Conservation (phyloP, 208 protist species). For the Herpetomonas samuelpessoai region DNA sequence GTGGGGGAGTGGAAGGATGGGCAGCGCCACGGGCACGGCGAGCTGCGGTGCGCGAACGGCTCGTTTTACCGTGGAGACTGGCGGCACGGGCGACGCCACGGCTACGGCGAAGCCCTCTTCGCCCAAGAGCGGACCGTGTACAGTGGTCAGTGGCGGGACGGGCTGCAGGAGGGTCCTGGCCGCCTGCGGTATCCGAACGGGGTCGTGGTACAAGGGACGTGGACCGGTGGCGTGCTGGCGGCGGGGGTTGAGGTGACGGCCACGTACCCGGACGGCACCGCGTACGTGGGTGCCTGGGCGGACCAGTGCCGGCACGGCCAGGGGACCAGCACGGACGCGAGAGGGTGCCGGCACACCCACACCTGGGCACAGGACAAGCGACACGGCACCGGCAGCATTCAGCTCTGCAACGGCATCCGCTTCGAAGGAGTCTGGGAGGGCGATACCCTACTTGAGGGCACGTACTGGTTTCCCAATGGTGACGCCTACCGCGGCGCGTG, state of each 20-base stretch:
- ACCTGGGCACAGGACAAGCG: constrained; percentile 57
- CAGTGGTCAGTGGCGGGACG: constrained; percentile 47
- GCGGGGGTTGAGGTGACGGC: constrained; percentile 52
- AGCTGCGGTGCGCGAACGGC: constrained; percentile 51
- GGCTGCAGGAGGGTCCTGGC: constrained; percentile 39
- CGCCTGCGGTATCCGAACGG: constrained; percentile 44
- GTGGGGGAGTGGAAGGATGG: constrained; percentile 75
- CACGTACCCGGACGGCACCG: constrained; percentile 60
- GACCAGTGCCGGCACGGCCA: constrained; percentile 51
- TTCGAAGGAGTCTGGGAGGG: constrained; percentile 65
- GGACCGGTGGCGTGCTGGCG: constrained; percentile 41
- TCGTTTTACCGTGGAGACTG: constrained; percentile 81
- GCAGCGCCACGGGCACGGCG: constrained; percentile 69
- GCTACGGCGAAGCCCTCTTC: constrained; percentile 56
- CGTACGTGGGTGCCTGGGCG: constrained; percentile 69
- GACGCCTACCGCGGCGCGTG: constrained; percentile 70
- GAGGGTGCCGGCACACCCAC: constrained; percentile 58
- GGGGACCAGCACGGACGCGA: constrained; percentile 38
- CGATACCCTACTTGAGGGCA: constrained; percentile 32
- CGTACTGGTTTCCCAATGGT: constrained; percentile 82
- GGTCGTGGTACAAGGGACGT: constrained; percentile 28
- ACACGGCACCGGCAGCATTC: constrained; percentile 50
- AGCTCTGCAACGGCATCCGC: constrained; percentile 54
- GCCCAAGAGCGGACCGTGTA: constrained; percentile 44
- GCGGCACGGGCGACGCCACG: constrained; percentile 65